Evolutionary conservation across 2,329 filamentous ascomycete species (phyloP).

Genomic region (Ophiobolus disseminans): DNA sequence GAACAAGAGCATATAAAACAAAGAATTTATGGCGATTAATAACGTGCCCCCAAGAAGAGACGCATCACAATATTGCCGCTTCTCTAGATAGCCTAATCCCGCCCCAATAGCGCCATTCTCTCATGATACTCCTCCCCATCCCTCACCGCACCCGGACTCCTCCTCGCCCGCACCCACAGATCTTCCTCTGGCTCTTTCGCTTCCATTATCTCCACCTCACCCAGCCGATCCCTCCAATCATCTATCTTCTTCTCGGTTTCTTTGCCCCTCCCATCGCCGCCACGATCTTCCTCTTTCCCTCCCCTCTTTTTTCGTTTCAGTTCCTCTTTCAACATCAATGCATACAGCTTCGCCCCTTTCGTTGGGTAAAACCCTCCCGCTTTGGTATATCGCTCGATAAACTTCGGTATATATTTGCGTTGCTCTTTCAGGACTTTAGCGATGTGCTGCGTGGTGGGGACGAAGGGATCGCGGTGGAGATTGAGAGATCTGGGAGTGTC

Average conservation of each 20-base stretch:
- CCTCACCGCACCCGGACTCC: too few species aligned
- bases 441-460: neutral
- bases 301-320: neutral
- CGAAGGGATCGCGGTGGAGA: neutral
- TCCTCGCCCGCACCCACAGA: too few species aligned
- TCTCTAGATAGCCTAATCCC: too few species aligned
- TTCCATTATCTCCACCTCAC: too few species aligned
- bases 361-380: slow-evolving; percentile 11
- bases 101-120: too few species aligned
- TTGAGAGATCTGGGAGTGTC: neutral
- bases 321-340: slow-evolving; percentile 1
- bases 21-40: too few species aligned
- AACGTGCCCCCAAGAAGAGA: too few species aligned
- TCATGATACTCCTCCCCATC: too few species aligned
- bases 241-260: neutral
- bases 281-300: neutral
- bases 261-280: neutral
- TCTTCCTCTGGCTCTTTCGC: too few species aligned
- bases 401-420: slow-evolving; percentile 9
- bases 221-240: neutral
- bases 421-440: neutral
- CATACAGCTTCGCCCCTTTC: slow-evolving; percentile 1
- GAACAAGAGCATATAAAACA: too few species aligned
- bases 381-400: slow-evolving; percentile 13
- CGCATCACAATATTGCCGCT: too few species aligned